Evolutionary conservation across 441 rosid species (phyloP).

Genomic region (Arabidopsis hybrid): DNA sequence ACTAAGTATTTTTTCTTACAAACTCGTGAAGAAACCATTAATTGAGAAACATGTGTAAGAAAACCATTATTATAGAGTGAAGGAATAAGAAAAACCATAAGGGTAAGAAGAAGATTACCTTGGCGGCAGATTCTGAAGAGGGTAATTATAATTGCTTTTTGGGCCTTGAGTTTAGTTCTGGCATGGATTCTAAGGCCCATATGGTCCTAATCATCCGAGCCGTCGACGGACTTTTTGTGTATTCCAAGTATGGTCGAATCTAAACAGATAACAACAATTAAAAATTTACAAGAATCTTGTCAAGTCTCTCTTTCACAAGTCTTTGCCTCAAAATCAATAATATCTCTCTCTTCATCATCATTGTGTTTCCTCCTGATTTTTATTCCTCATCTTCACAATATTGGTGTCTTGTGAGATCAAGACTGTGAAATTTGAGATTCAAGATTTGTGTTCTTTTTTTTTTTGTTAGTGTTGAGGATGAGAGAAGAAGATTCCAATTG

Average conservation of each 20-base stretch:
- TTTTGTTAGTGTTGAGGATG: slow-evolving; percentile 45
- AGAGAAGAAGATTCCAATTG: slow-evolving; percentile 80
- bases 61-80: no score
- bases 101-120: neutral
- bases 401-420: slow-evolving; percentile 4
- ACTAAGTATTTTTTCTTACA: neutral
- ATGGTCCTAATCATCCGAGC: no score
- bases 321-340: slow-evolving; percentile 44
- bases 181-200: no score
- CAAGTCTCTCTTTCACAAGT: slow-evolving; percentile 38
- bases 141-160: no score
- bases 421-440: slow-evolving; percentile 8
- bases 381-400: slow-evolving; percentile 5
- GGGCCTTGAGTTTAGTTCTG: no score
- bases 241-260: slow-evolving; percentile 29
- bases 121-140: neutral
- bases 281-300: slow-evolving; percentile 37
- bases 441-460: slow-evolving; percentile 7
- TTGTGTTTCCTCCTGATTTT: neutral
- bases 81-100: neutral
- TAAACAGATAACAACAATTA: slow-evolving; percentile 29
- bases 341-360: slow-evolving; percentile 24
- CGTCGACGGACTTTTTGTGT: no score
- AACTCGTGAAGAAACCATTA: neutral
- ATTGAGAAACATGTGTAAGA: no score